Evolutionary conservation across 2,329 filamentous ascomycete species (phyloP).

Genomic region (Aphanoascus verrucosus): DNA sequence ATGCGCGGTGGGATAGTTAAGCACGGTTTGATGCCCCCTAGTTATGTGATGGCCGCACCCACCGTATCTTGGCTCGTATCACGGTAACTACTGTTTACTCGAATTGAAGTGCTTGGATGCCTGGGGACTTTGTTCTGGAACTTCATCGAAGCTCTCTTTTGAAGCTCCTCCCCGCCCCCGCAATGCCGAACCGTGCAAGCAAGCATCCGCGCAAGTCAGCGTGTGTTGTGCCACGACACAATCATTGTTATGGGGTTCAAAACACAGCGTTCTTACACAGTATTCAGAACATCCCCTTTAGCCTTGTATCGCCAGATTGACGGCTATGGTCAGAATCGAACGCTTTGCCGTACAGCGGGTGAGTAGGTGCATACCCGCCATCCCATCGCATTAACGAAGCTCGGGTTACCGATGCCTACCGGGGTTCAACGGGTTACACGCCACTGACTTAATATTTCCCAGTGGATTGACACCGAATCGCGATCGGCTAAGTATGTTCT

Average conservation of each 20-base stretch:
- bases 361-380: constrained; percentile 36
- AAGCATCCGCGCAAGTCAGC: constrained; percentile 3
- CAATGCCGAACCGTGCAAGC: no score
- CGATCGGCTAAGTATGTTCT: constrained; percentile 45
- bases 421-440: neutral
- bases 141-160: no score
- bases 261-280: neutral
- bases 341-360: constrained; percentile 54
- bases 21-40: no score
- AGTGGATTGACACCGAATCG: constrained; percentile 49
- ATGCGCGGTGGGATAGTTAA: no score
- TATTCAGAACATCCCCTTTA: neutral
- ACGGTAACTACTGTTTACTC: no score
- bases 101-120: no score
- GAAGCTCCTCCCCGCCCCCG: no score
- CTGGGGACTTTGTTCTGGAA: neutral
- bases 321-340: constrained; percentile 33
- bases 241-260: no score
- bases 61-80: no score
- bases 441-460: neutral
- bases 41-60: no score
- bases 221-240: no score
- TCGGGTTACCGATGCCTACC: neutral
- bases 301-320: neutral
- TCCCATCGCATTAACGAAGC: neutral